These are phyloP conservation scores for Rhododendron molle DNA, from an alignment of 148 eudicot species.

Conservation along the genomic window DNA sequence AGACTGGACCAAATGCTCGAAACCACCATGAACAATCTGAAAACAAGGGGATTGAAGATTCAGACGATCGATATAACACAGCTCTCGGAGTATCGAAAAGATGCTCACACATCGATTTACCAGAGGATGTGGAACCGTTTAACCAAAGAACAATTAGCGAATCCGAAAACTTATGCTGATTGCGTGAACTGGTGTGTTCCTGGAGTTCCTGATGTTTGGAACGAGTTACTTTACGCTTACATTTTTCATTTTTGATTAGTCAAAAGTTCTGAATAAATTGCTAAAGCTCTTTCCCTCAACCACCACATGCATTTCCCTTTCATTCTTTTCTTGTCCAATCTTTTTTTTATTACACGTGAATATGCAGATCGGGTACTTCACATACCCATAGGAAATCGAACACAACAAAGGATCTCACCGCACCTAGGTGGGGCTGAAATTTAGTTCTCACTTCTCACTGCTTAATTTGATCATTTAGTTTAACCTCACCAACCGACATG, in stretches of 20 bases:
- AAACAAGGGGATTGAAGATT: background rate
- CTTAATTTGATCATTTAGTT: too few species aligned
- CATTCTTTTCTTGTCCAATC: too few species aligned
- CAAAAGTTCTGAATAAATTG: background rate
- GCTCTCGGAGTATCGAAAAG: constrained; percentile 11
- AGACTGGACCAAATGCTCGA: background rate
- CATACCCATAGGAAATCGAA: too few species aligned
- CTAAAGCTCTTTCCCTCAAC: background rate
- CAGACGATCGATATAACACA: constrained; percentile 8
- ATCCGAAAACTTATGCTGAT: constrained; percentile 3
- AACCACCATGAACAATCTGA: background rate
- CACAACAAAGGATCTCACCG: too few species aligned
- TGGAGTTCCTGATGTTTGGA: constrained; percentile 19
- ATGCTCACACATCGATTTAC: constrained; percentile 12
- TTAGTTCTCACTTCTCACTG: too few species aligned
- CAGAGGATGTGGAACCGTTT: background rate
- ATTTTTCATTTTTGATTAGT: background rate
- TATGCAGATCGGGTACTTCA: too few species aligned
- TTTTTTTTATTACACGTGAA: too few species aligned
- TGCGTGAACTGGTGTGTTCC: constrained; percentile 12
- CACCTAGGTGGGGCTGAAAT: too few species aligned
- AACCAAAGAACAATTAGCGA: background rate
- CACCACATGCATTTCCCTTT: background rate
- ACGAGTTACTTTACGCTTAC: constrained; percentile 7
- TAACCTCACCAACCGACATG: too few species aligned